Base-by-base conservation (phyloP, 2,329 filamentous ascomycete species). In the Ramularia endophylla region DNA sequence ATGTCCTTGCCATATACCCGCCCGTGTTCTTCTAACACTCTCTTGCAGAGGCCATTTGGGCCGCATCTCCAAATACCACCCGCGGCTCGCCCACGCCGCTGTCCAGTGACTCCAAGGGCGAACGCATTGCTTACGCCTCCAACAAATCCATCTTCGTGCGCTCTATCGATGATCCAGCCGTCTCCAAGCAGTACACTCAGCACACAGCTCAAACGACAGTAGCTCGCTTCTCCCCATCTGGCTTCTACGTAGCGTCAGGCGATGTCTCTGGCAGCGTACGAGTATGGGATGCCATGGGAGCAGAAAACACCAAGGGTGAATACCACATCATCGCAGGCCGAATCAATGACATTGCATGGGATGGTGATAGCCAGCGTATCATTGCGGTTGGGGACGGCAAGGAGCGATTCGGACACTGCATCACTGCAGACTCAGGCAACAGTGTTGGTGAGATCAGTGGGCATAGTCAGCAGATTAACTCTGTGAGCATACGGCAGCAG, bases 121-220 rank as follows among this genome's bases (percentile, higher is more conserved):
- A 95, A 69, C 80, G 87, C 52, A 82, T 98, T 68, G 85, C 87
- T 45, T 98, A 98, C 66, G 87, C 90, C 47, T 90, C 88, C 39
- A 89, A 87, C 60, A 97, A 97, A 73, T 97, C 90, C 48, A 83
- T 98, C 67, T 97, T 95, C 69, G 75, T 98, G 35, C 87, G 92
- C 55, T 89, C 83, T 49, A 95, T 98, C 70, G 90, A 98, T 69
- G 72, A 92, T 62, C 90, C 90, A 38, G 76, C 86, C 52, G 67
- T 83, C 50, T 82, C 82, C 65, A 88, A 85, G 61, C 89, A 98
- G 66, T 98, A 97, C 69, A 94, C 83, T 11, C 83, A 85, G 56
- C 92, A 98, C 70, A 95, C 87, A 34, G 76, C 85, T 33, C 76
- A 83, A 48, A 95, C 92, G 1, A 95, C 88, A 3, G 87, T 97